These are phyloP conservation scores for Trametes coccinea DNA, from an alignment of 768 basidiomycete genomes.

Conservation along the genomic window DNA sequence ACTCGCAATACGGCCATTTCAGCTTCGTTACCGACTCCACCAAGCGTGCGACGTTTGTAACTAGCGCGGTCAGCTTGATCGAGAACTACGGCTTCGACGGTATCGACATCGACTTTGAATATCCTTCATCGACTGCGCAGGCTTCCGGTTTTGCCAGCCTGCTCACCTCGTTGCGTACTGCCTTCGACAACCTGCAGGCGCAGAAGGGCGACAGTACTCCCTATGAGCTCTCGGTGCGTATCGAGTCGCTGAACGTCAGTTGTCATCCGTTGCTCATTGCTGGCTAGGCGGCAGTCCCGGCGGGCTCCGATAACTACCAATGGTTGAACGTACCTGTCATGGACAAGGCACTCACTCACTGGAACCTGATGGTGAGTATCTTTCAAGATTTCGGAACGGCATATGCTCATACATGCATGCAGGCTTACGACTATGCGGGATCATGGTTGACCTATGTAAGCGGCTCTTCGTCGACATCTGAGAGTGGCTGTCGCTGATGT, in stretches of 20 bases:
- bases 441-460: slow-evolving; percentile 55
- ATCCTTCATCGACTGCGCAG: slow-evolving; percentile 56
- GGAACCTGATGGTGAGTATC: slow-evolving; percentile 73
- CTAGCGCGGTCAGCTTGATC: slow-evolving; percentile 59
- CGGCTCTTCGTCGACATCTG: not conserved
- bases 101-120: slow-evolving; percentile 81
- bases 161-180: slow-evolving; percentile 58
- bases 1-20: slow-evolving; percentile 70
- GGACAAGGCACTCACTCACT: slow-evolving; percentile 66
- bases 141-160: slow-evolving; percentile 71
- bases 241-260: too few species aligned
- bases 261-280: too few species aligned
- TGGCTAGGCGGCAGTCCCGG: slow-evolving; percentile 55
- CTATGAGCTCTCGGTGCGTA: slow-evolving; percentile 54
- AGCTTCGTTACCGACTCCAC: slow-evolving; percentile 55
- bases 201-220: slow-evolving; percentile 62
- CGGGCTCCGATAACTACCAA: slow-evolving; percentile 59
- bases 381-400: too few species aligned
- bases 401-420: not conserved
- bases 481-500: not conserved
- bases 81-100: slow-evolving; percentile 84
- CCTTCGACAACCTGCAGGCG: slow-evolving; percentile 56
- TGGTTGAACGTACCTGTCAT: slow-evolving; percentile 62
- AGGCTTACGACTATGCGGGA: slow-evolving; percentile 79
- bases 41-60: slow-evolving; percentile 58